Base-by-base conservation (phyloP, 2,329 filamentous ascomycete genomes). In the Alternaria sp. region DNA sequence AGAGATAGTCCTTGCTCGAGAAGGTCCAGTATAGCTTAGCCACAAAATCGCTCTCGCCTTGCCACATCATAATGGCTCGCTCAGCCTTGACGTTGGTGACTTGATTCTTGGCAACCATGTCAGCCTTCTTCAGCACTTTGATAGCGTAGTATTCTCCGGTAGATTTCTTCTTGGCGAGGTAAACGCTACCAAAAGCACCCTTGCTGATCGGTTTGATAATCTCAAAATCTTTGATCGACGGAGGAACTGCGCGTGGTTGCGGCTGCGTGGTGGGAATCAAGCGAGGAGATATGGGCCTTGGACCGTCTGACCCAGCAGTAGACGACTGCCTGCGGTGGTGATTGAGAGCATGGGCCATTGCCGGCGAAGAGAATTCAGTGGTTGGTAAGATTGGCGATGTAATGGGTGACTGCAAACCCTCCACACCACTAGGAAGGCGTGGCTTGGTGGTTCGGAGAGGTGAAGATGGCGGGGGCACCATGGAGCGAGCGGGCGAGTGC, bases 1-100 rank as follows among this genome's bases (percentile, higher is more conserved):
- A 99, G 24, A 99, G 87, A 74, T 97, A 99, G 73, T 99, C 95
- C 74, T 99, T 99, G 83, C 94, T 99, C 4, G 95, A 97, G 73
- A 99, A 99, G 0, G 95, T 99, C 96, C 96, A 99, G 80, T 98
- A 99, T 11, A 99, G 85, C 80, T 99, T 99, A 26, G 95, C 95
- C 57, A 99, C 95, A 76, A 99, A 99, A 60, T 99, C 95, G 76
- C 96, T 99, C 78, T 98, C 93, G 23, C 95, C 95, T 80, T 99
- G 95, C 92, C 95, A 98, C 95, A 99, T 99, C 95, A 99, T 98
- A 74, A 99, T 99, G 23, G 96, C 96, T 66, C 95, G 87, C 79
- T 99, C 95, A 8, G 96, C 95, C 79, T 99, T 98, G 72, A 99
- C 95, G 73, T 99, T 99, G 67, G 95, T 97, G 68, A 99, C 93